Percentiles rank a stretch among this genome's conserved stretches.
Conservation (phyloP, 116 monocot genomes). For the Zostera marina region DNA sequence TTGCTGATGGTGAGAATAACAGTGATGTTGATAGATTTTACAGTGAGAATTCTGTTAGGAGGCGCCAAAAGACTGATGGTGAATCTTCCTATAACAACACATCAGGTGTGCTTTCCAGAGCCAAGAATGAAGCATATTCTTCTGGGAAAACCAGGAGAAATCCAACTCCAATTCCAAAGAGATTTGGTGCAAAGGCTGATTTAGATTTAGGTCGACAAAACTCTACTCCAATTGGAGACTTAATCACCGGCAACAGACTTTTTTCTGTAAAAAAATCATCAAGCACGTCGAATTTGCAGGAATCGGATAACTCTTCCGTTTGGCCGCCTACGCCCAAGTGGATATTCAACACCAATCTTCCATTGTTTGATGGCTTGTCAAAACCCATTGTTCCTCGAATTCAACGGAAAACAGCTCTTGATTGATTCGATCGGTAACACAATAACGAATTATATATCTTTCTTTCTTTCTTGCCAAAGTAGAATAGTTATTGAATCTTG, state of each 20-base stretch:
- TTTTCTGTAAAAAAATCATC: slow-evolving; percentile 29
- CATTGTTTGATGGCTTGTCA: slow-evolving; percentile 33
- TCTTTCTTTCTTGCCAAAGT: background rate
- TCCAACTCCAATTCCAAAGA: slow-evolving; percentile 7
- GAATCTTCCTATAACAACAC: background rate
- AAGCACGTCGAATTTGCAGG: slow-evolving; percentile 37
- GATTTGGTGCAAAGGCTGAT: slow-evolving; percentile 14
- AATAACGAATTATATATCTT: background rate
- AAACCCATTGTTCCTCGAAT: slow-evolving; percentile 19
- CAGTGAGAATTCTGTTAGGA: slow-evolving; percentile 11
- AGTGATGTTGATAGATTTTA: slow-evolving; percentile 17
- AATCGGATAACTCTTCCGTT: slow-evolving; percentile 10
- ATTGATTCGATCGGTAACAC: slow-evolving; percentile 8
- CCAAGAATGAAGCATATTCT: slow-evolving; percentile 18
- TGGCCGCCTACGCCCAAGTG: slow-evolving; percentile 30
- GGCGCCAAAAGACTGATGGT: slow-evolving; percentile 9
- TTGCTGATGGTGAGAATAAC: slow-evolving; percentile 10
- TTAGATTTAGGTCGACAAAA: slow-evolving; percentile 5
- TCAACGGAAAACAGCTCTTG: slow-evolving; percentile 31
- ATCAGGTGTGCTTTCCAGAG: slow-evolving; percentile 6
- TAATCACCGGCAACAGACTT: slow-evolving; percentile 11
- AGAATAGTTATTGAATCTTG: background rate
- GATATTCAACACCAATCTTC: slow-evolving; percentile 19
- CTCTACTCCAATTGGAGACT: background rate
- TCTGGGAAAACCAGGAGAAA: slow-evolving; percentile 13